Conservation (phyloP, 805 yeast species). For the Starmerella vaccinii region DNA sequence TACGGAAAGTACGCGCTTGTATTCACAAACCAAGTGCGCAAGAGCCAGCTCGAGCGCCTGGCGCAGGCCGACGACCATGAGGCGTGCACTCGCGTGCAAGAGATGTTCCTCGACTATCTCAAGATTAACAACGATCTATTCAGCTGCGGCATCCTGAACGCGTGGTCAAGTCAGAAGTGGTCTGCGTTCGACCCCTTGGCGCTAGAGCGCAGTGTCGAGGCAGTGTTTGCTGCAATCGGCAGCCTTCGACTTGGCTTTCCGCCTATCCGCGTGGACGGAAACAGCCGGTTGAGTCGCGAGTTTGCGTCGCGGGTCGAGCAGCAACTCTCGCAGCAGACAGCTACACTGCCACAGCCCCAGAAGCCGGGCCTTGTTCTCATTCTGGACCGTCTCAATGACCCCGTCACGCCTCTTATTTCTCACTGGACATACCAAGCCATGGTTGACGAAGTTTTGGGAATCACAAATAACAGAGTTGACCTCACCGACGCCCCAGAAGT, state of each 20-base stretch:
- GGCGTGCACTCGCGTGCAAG: constrained; percentile 63
- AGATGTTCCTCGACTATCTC: constrained; percentile 73
- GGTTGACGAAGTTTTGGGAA: constrained; percentile 87
- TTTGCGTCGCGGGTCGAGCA: constrained; percentile 58
- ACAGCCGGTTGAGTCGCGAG: constrained; percentile 52
- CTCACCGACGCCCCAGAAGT: constrained; percentile 47
- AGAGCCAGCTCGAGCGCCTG: constrained; percentile 68
- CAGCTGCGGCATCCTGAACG: constrained; percentile 32
- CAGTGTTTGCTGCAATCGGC: constrained; percentile 48
- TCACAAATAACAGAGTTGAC: constrained; percentile 69
- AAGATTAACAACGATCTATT: constrained; percentile 64
- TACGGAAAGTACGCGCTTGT: constrained; percentile 68
- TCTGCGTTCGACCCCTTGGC: constrained; percentile 41
- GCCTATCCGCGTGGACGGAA: constrained; percentile 62
- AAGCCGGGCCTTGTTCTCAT: constrained; percentile 42
- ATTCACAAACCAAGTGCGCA: constrained; percentile 66
- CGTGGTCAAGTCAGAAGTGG: constrained; percentile 20
- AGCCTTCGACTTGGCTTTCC: constrained; percentile 66
- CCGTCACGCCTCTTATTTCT: constrained; percentile 78
- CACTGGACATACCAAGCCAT: constrained; percentile 99
- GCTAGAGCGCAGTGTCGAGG: constrained; percentile 36
- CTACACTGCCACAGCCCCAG: constrained; percentile 39
- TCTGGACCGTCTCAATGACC: constrained; percentile 79
- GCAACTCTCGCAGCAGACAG: constrained; percentile 49
- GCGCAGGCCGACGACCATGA: constrained; percentile 90